These are phyloP conservation scores for Astragalus membranaceus DNA, from an alignment of 306 rosid genomes.

Conservation along the genomic window DNA sequence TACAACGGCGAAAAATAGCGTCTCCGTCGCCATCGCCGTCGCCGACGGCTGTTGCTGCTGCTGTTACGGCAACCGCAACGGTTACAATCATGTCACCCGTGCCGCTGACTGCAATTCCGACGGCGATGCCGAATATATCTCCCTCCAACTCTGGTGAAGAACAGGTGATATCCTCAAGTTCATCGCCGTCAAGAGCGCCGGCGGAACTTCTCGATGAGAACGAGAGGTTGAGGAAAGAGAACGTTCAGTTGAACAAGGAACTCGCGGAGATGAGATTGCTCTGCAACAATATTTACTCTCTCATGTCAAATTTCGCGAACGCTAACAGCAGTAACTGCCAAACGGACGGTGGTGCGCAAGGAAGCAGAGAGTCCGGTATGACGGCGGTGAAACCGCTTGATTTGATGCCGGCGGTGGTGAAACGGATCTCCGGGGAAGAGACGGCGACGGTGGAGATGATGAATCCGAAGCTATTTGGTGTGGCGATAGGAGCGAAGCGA, in stretches of 20 bases:
- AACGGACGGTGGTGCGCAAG: slow-evolving; percentile 25
- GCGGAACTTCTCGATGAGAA: slow-evolving; percentile 74
- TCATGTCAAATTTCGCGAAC: slow-evolving; percentile 48
- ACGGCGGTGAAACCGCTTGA: slow-evolving; percentile 41
- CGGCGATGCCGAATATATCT: slow-evolving; percentile 29
- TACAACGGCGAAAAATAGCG: slow-evolving; percentile 66
- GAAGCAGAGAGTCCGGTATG: slow-evolving; percentile 29
- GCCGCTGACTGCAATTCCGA: slow-evolving; percentile 22
- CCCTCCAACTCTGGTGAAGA: slow-evolving; percentile 73
- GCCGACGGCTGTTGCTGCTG: neutral
- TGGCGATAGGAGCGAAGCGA: slow-evolving; percentile 57
- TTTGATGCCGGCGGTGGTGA: slow-evolving; percentile 47
- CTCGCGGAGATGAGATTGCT: slow-evolving; percentile 65
- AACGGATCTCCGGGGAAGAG: slow-evolving; percentile 14
- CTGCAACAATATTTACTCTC: slow-evolving; percentile 58
- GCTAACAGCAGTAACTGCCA: neutral
- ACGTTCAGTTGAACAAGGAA: slow-evolving; percentile 56
- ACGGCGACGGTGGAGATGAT: slow-evolving; percentile 10
- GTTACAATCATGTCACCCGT: slow-evolving; percentile 12
- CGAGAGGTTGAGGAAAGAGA: slow-evolving; percentile 71
- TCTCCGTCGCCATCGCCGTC: slow-evolving; percentile 11
- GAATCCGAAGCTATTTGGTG: slow-evolving; percentile 64
- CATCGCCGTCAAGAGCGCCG: slow-evolving; percentile 51
- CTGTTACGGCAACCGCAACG: neutral
- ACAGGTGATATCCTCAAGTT: slow-evolving; percentile 55